Base-by-base conservation (phyloP, 805 yeast species). In the Candida adriatica region DNA sequence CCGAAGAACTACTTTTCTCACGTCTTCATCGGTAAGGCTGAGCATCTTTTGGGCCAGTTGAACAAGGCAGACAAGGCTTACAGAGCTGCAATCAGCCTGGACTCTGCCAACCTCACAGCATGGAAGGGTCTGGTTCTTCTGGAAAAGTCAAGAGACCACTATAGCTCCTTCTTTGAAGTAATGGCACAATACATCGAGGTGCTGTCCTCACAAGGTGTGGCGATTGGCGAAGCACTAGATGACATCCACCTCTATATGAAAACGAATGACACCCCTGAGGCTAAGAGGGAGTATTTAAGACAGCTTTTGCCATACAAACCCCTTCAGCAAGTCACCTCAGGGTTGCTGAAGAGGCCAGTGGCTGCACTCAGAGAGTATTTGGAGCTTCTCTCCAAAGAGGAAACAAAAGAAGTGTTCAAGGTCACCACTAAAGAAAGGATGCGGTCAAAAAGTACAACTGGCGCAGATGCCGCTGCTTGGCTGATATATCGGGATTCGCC, bases 81-180 rank as follows among this genome's bases (percentile, higher is more conserved):
- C 45, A 45, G 47, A 18, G 49, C 46, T 14, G 87, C 87, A 0
- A 66, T 73, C 3, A 45, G 51, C 6, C 31, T 76, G 1, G 69
- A 74, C 18, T 67, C 73, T 0, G 60, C 61, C 2, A 73, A 78
- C 30, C 41, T 75, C 2, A 53, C 71, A 16, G 94, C 87, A 0
- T 88, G 92, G 94, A 85, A 83, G 48, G 97, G 97, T 1, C 64
- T 79, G 37, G 57, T 75, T 37, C 68, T 72, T 29, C 53, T 74
- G 1, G 62, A 58, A 8, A 56, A 58, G 33, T 45, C 55, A 9
- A 42, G 45, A 7, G 51, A 61, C 4, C 67, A 72, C 33, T 61
- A 58, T 40, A 46, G 51, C 4, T 34, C 55, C 3, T 77, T 70
- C 51, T 78, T 80, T 45, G 45, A 53, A 0, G 61, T 70, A 6